Percentiles rank a stretch among this genome's conserved stretches.
Conservation (phyloP, 2,329 filamentous ascomycete genomes). For the Botrytis deweyae region DNA sequence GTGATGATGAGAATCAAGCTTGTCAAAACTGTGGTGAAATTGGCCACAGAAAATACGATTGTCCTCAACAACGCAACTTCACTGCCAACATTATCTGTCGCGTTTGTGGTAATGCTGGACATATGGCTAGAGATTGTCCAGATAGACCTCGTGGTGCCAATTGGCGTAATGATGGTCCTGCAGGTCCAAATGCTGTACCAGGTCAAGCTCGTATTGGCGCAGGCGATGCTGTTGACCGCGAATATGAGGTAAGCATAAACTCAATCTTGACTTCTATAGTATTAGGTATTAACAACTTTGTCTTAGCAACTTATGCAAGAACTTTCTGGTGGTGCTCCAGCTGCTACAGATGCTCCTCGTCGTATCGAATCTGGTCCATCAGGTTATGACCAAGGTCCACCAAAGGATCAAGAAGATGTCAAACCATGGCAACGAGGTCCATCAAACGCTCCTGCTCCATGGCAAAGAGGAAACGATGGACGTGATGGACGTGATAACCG, state of each 20-base stretch:
- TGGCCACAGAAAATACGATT: constrained; percentile 97
- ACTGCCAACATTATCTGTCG: constrained; percentile 99
- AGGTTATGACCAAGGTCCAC: constrained; percentile 52
- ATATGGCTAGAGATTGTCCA: constrained; percentile 97
- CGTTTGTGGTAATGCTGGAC: constrained; percentile 94
- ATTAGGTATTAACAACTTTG: constrained; percentile 41
- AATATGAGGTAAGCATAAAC: constrained; percentile 77
- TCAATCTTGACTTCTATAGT: background rate
- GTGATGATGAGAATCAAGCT: constrained; percentile 98
- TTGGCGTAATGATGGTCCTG: constrained; percentile 78
- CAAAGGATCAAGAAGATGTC: constrained; percentile 51
- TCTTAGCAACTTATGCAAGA: constrained; percentile 93
- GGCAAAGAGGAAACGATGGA: constrained; percentile 51
- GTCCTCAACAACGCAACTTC: constrained; percentile 94
- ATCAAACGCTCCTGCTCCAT: constrained; percentile 80
- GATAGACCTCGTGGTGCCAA: constrained; percentile 76
- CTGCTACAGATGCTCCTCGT: constrained; percentile 61
- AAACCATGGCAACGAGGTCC: constrained; percentile 90
- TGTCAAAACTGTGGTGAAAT: constrained; percentile 99
- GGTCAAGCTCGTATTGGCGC: constrained; percentile 59
- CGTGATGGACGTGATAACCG: constrained; percentile 38
- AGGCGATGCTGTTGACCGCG: constrained; percentile 84
- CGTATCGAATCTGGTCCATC: constrained; percentile 83
- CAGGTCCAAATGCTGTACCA: constrained; percentile 51
- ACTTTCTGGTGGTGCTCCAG: constrained; percentile 70